Evolutionary conservation across 208 protist genomes (phyloP).

Genomic region (Crithidia acanthocephali): DNA sequence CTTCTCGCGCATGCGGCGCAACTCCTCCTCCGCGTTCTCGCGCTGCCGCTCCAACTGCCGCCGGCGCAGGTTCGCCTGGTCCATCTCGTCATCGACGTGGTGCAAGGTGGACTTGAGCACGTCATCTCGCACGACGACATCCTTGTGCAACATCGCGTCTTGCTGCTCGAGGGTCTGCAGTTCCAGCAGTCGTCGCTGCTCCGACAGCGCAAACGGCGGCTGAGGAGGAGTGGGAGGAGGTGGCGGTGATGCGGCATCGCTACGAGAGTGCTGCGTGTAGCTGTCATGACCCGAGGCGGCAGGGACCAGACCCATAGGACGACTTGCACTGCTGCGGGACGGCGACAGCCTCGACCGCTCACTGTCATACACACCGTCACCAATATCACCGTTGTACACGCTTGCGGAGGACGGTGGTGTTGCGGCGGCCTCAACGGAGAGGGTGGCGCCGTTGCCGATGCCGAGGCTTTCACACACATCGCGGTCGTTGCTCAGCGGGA

Average conservation of each 20-base stretch:
- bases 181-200: conserved; percentile 54
- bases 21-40: conserved; percentile 39
- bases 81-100: conserved; percentile 41
- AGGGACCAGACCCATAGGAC: not conserved
- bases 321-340: not conserved
- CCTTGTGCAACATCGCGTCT: conserved; percentile 40
- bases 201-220: conserved; percentile 33
- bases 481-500: conserved; percentile 43
- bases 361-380: too few species aligned
- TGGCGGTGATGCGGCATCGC: not conserved
- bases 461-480: conserved; percentile 60
- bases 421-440: conserved; percentile 46
- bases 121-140: conserved; percentile 31
- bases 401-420: not conserved
- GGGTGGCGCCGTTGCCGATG: conserved; percentile 59
- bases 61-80: conserved; percentile 29
- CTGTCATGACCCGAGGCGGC: not conserved
- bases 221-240: too few species aligned
- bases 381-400: too few species aligned
- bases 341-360: not conserved
- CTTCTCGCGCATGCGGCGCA: conserved; percentile 33
- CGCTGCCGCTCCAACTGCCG: conserved; percentile 42
- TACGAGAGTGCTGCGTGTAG: not conserved
- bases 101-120: conserved; percentile 41
- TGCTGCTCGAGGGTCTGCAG: conserved; percentile 72